Percentiles rank a stretch among this genome's conserved stretches.
These are phyloP conservation scores for Fusarium sp. DNA, from an alignment of 2,329 filamentous ascomycete species.

Conservation along the genomic window DNA sequence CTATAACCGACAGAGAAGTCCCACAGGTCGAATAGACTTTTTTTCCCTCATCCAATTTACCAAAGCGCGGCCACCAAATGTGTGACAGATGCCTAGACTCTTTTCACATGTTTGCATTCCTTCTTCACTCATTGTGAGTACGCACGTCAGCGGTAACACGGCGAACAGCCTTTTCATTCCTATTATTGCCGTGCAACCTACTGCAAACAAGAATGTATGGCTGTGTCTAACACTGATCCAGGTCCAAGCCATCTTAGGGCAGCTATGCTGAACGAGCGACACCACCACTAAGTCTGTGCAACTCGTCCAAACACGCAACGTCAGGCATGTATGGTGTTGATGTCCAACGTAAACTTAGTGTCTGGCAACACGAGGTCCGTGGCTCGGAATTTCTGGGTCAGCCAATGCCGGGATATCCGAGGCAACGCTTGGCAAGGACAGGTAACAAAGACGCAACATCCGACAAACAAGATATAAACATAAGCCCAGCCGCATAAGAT, in stretches of 20 bases:
- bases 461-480: not conserved
- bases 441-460: not conserved
- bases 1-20: not conserved
- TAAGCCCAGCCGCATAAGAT: not conserved
- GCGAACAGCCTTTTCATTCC: not conserved
- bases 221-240: not conserved
- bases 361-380: not conserved
- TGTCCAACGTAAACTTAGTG: not conserved
- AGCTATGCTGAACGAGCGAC: not conserved
- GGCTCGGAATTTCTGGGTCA: not conserved
- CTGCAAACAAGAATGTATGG: not conserved
- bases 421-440: not conserved
- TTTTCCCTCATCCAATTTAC: not conserved
- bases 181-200: not conserved
- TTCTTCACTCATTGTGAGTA: not conserved
- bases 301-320: not conserved
- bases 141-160: not conserved
- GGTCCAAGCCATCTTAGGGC: not conserved
- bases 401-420: not conserved
- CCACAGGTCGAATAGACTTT: not conserved
- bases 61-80: not conserved
- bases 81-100: not conserved
- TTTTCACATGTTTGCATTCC: not conserved
- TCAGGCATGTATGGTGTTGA: not conserved
- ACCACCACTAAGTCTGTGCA: not conserved